Evolutionary conservation across 805 yeast species (phyloP), one percentile per base, ranked within the genome.

Genomic region (Wickerhamiella qilinensis): DNA sequence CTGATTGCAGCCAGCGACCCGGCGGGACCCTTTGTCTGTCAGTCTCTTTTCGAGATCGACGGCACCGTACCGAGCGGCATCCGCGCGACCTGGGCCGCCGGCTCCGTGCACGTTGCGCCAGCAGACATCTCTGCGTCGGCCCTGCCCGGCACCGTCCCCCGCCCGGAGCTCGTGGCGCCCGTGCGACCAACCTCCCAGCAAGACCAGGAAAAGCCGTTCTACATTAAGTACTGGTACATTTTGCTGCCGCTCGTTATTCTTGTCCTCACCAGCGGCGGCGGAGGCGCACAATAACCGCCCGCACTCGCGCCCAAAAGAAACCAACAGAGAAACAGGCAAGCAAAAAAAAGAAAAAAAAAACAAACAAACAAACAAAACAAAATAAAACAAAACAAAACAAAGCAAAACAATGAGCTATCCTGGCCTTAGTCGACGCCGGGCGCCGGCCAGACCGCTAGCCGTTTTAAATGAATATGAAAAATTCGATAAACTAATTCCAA

Each of bases 221-320:
- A 30, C 33, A 18, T 30, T 21, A 30, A 30, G 21, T 30, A 30
- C 21, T 30, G 33, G 33, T 30, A 30, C n/a, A 7, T 30, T 12
- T 18, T 30, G 12, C 21, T 30, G 19, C 33, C 33, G 15, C 21
- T 17, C 21, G 14, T 30, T 18, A 16, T 30, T 7, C 9, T 30
- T 14, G 7, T 30, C 8, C 15, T 15, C 31, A 29, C 16, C 7
- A 15, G 16, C 14, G 16, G 27, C 8, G 27, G 27, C 27, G 12
- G 12, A 24, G 8, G 27, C 8, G 27, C n/a, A n/a, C n/a, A n/a
- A n/a, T n/a, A n/a, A n/a, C n/a, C n/a, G n/a, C n/a, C n/a, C n/a
- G n/a, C n/a, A n/a, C n/a, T n/a, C n/a, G n/a, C n/a, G n/a, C n/a
- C n/a, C n/a, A n/a, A n/a, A n/a, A n/a, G n/a, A n/a, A n/a, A n/a